Base-by-base conservation (phyloP, 805 yeast genomes). In the Candida quercuum region DNA sequence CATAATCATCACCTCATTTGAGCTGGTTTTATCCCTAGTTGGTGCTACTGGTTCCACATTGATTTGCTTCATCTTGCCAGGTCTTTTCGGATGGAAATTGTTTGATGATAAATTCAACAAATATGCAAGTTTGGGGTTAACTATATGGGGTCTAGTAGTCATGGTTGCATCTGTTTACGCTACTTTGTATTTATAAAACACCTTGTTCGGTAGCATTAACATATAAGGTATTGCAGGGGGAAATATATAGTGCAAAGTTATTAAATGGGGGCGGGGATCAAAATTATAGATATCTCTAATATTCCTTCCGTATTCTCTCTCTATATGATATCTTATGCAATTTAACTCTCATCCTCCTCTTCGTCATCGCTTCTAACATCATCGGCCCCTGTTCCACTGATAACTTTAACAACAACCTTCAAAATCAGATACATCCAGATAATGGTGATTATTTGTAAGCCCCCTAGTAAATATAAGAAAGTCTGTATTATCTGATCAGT, bases 361-460 rank as follows among this genome's bases (percentile, higher is more conserved):
- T 85, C 94, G 39, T 72, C 81, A 49, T 86, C 95, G 55, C 91
- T 81, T 61, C 96, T 76, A 23, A 82, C 81, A 57, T 88, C 96
- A 49, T 86, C 95, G 2, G 96, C 96, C 25, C 78, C 76, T 17
- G 61, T 67, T 5, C 96, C 96, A 8, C 71, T 66, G 19, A 86
- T 44, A 18, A 87, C 91, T 55, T 72, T 78, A 38, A 69, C 57
- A 10, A 85, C 86, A 19, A 87, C 94, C 48, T 74, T 78, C 11
- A 72, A 43, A 40, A 88, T 87, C 63, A 83, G 67, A 52, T 66
- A 75, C 71, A 87, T 69, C 96, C 96, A 87, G 36, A 83, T 56
- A 14, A 78, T 39, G 24, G 78, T 74, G 26, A 88, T 61, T 5
- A 74, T 50, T 55, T 88, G 95, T 40, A 87, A 66, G 0, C 81